Base-by-base conservation (phyloP, 371 early-diverging fungal genomes). In the Mortierella sp. region DNA sequence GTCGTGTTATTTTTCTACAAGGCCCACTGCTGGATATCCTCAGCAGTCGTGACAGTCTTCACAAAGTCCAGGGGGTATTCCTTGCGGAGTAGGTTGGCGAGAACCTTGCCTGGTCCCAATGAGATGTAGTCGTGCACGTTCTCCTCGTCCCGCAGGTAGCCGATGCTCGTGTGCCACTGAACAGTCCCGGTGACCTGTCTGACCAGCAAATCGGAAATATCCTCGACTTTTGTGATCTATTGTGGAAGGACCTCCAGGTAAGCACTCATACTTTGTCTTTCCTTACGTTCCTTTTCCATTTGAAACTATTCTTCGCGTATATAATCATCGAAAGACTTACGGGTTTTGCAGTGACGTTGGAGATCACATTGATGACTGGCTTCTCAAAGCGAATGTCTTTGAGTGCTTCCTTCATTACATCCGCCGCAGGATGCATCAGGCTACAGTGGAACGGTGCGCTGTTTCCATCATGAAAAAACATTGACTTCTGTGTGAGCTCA, bases 401-500 rank as follows among this genome's bases (percentile, higher is more conserved):
- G 26, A 98, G 82, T 3, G 91, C 92, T 15, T 86, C 82, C 47
- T 82, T 83, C 89, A 98, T 90, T 11, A 71, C 85, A 37, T 87
- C 86, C 0, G 93, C 92, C 3, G 97, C 97, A 15, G 94, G 92
- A 37, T 84, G 79, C 95, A 98, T 94, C 54, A 98, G 78, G 21
- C 85, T 84, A 75, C 96, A 95, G 80, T 98, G 98, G 71, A 98
- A 98, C 3, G 97, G 98, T 11, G 96, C 98, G 3, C 88, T 89
- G 71, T 44, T 3, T 43, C 28, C 4, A 42, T 26, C 11, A 17
- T 15, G n/a, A 39, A 26, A n/a, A n/a, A n/a, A n/a, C n/a, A n/a
- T n/a, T n/a, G n/a, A n/a, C 42, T 42, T 1, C n/a, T 34, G 31
- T 30, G 14, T 17, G 14, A 30, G 24, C 6, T 34, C 14, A 28